Evolutionary conservation across 306 rosid species (phyloP).

Genomic region (Datisca glomerata): DNA sequence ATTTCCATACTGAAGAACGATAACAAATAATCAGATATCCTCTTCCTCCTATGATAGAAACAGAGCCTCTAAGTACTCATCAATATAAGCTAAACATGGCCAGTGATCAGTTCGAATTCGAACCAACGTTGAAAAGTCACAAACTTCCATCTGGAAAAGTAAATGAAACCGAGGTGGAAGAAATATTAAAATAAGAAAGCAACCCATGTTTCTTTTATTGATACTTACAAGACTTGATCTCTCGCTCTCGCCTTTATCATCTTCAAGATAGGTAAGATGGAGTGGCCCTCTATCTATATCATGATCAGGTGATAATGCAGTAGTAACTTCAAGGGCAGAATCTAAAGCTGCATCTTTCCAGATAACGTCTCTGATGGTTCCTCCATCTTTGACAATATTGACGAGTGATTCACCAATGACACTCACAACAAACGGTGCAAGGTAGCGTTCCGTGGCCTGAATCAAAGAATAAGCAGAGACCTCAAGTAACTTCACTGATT

Average conservation of each 20-base stretch:
- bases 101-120: slow-evolving; percentile 92
- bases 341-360: slow-evolving; percentile 44
- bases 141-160: slow-evolving; percentile 91
- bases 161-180: slow-evolving; percentile 97
- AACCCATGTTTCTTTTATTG: slow-evolving; percentile 51
- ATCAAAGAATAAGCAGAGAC: slow-evolving; percentile 50
- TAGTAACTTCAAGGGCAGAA: slow-evolving; percentile 22
- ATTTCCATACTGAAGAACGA: too few species aligned
- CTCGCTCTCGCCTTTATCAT: slow-evolving; percentile 37
- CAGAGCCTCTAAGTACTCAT: slow-evolving; percentile 91
- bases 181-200: slow-evolving; percentile 62
- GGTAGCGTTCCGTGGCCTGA: slow-evolving; percentile 57
- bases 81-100: slow-evolving; percentile 96
- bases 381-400: slow-evolving; percentile 46
- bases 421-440: slow-evolving; percentile 66
- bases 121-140: slow-evolving; percentile 73
- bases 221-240: slow-evolving; percentile 22
- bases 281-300: slow-evolving; percentile 47
- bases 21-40: too few species aligned
- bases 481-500: slow-evolving; percentile 83
- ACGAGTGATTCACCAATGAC: slow-evolving; percentile 74
- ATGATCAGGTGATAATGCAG: slow-evolving; percentile 16
- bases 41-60: slow-evolving; percentile 43
- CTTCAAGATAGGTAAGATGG: slow-evolving; percentile 55
- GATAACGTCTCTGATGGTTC: slow-evolving; percentile 50